phyloP scores from a whole-genome alignment of 208 protist species.

The Acanthamoeba healyi region DNA sequence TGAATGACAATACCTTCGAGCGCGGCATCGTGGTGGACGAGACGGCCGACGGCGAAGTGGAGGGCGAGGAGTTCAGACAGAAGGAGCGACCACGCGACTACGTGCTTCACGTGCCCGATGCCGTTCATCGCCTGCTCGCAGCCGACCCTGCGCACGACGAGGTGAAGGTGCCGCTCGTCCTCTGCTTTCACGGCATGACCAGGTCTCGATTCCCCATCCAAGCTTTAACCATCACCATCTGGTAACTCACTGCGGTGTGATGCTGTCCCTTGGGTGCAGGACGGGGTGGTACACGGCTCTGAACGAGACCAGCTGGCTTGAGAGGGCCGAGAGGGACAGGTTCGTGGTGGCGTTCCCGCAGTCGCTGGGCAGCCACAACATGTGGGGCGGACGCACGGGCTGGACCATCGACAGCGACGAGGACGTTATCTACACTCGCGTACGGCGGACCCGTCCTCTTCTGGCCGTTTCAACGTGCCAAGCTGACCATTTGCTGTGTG shows the following conservation, averaged over 20 bases:
- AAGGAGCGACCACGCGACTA: neutral
- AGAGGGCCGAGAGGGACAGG: neutral
- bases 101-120: constrained; percentile 16
- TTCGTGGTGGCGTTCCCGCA: constrained; percentile 49
- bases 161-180: constrained; percentile 24
- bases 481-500: neutral
- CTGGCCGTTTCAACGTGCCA: neutral
- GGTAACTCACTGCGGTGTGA: too few relatives aligned
- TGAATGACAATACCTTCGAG: neutral
- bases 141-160: neutral
- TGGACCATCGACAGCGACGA: neutral
- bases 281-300: constrained; percentile 23
- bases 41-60: neutral
- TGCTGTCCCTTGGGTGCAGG: too few relatives aligned
- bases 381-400: constrained; percentile 16
- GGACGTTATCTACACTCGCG: neutral
- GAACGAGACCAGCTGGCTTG: constrained; percentile 45
- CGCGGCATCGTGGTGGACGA: neutral
- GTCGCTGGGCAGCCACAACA: neutral
- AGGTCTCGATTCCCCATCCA: neutral
- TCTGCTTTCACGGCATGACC: constrained; percentile 45
- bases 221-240: too few relatives aligned
- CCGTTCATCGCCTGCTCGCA: neutral
- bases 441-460: neutral
- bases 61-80: neutral